These are phyloP conservation scores for Basipetospora sp. DNA, from an alignment of 2,329 filamentous ascomycete species.

Conservation along the genomic window DNA sequence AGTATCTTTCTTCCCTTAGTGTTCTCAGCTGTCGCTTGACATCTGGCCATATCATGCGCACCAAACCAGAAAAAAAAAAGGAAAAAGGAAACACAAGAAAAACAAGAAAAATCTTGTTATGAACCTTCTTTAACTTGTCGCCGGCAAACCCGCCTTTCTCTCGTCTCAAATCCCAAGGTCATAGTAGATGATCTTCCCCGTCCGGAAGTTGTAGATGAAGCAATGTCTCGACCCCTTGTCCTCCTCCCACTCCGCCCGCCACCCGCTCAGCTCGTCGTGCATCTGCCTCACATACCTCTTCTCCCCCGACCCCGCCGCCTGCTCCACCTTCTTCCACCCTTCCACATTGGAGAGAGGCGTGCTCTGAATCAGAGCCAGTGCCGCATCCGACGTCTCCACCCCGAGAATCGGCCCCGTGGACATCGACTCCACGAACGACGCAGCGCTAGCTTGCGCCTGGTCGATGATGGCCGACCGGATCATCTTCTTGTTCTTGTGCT, in stretches of 20 bases:
- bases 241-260: slow-evolving; percentile 40
- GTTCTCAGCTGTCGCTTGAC: too few relatives aligned
- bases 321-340: slow-evolving; percentile 68
- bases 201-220: slow-evolving; percentile 85
- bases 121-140: too few relatives aligned
- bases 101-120: too few relatives aligned
- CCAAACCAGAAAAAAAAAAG: too few relatives aligned
- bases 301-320: slow-evolving; percentile 61
- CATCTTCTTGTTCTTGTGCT: slow-evolving; percentile 78
- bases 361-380: slow-evolving; percentile 60
- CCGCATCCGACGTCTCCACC: slow-evolving; percentile 72
- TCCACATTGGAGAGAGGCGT: slow-evolving; percentile 68
- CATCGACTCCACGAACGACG: slow-evolving; percentile 54
- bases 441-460: slow-evolving; percentile 47
- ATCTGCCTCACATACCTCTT: slow-evolving; percentile 72
- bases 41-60: too few relatives aligned
- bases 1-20: too few relatives aligned
- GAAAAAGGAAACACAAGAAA: background rate
- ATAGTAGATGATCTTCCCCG: slow-evolving; percentile 71
- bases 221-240: slow-evolving; percentile 49
- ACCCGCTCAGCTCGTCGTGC: slow-evolving; percentile 58
- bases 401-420: slow-evolving; percentile 69
- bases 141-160: too few relatives aligned
- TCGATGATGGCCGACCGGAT: slow-evolving; percentile 75
- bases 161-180: slow-evolving; percentile 36